Percentiles rank a stretch among this genome's conserved stretches.
Evolutionary conservation across 306 rosid genomes (phyloP).

Genomic region (Clitoria ternatea): DNA sequence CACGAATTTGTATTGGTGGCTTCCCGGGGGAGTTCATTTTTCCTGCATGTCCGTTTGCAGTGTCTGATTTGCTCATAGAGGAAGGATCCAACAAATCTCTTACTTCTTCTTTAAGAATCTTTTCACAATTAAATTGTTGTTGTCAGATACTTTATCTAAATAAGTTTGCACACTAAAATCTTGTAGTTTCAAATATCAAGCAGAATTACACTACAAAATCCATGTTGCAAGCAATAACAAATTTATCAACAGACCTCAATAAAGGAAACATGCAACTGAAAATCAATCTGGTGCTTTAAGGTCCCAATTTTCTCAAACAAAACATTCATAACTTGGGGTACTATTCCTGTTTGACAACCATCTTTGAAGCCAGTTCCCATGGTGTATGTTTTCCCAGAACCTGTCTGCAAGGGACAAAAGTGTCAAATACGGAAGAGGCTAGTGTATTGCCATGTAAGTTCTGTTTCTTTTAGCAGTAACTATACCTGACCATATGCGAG

Average conservation of each 20-base stretch:
- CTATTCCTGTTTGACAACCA: conserved; percentile 72
- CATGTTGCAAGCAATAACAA: conserved; percentile 13
- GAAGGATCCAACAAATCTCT: conserved; percentile 87
- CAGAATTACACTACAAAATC: conserved; percentile 15
- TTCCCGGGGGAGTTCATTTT: conserved; percentile 72
- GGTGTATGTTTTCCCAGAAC: conserved; percentile 98
- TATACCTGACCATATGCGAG: conserved; percentile 98
- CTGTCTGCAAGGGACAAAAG: conserved; percentile 73
- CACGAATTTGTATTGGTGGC: conserved; percentile 98
- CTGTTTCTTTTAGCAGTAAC: background rate
- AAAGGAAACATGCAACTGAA: conserved; percentile 95
- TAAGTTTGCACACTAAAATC: conserved; percentile 4
- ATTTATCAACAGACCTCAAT: conserved; percentile 68
- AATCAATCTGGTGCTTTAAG: conserved; percentile 76
- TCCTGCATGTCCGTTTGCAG: conserved; percentile 75
- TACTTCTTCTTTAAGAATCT: conserved; percentile 99
- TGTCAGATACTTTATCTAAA: conserved; percentile 36
- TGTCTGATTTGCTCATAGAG: conserved; percentile 70
- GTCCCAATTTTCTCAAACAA: conserved; percentile 82
- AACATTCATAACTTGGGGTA: conserved; percentile 92
- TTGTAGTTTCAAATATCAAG: conserved; percentile 11
- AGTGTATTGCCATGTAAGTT: conserved; percentile 11
- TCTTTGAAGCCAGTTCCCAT: conserved; percentile 99
- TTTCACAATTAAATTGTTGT: conserved; percentile 29
- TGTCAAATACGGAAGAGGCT: conserved; percentile 33